Conservation (phyloP, 345 rosid species). For the Gossypium anomalum region DNA sequence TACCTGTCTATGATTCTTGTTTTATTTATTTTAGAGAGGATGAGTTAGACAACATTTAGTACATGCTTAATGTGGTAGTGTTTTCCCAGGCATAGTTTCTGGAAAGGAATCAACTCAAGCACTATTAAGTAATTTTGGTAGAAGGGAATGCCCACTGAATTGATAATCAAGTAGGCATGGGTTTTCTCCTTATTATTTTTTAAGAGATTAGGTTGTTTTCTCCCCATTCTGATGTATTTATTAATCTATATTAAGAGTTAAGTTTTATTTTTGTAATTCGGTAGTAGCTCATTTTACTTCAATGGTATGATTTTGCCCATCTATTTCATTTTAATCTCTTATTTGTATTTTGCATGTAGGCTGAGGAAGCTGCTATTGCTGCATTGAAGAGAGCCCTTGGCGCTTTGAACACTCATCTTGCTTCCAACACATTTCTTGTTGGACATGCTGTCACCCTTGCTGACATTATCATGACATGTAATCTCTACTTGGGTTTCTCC, state of each 20-base stretch:
- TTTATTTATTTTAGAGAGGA: neutral
- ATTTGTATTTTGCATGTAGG: neutral
- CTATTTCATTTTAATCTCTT: neutral
- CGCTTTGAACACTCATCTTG: neutral
- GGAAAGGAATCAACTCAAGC: too few relatives aligned
- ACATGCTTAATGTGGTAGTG: neutral
- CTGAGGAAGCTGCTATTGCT: conserved; percentile 8
- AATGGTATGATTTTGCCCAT: neutral
- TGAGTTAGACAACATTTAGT: neutral
- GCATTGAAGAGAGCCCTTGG: neutral
- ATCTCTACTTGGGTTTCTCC: neutral
- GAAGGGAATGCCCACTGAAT: too few relatives aligned
- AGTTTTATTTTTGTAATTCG: too few relatives aligned
- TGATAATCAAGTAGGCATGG: neutral
- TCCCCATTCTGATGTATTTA: neutral
- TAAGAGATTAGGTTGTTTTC: neutral
- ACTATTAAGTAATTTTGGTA: too few relatives aligned
- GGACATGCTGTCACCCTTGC: neutral
- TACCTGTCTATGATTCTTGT: neutral
- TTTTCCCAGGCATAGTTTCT: neutral
- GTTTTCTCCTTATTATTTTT: neutral
- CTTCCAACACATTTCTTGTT: neutral
- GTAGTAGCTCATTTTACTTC: neutral
- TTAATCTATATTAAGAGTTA: too few relatives aligned
- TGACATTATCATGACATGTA: conserved; percentile 5